Base-by-base conservation (phyloP, 257 asterid genomes). In the Fraxinus pennsylvanica region DNA sequence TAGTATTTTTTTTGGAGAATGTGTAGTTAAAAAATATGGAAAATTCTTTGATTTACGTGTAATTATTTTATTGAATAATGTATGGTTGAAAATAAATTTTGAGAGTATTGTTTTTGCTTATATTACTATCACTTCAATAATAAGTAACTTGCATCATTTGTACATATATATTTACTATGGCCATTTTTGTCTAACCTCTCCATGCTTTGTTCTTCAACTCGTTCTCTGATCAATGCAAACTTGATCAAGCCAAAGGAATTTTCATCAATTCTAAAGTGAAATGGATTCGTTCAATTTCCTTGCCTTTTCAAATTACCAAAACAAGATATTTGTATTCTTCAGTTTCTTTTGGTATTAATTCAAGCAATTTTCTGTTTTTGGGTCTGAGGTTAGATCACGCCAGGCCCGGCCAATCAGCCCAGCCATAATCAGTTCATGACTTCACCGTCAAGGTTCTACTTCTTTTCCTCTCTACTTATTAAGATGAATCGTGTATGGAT, bases 351-450 rank as follows among this genome's bases (percentile, higher is more conserved):
- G 32, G 33, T 30, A 30, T 30, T 2, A 35, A 39, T 74, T 71
- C 79, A 29, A 76, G 74, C 15, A 81, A 77, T 36, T 32, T 71
- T 74, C 13, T 68, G 67, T 30, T 78, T 68, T 68, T 50, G 50
- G 33, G 83, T 63, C 81, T 80, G 17, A 79, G 85, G 78, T 80
- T 74, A 39, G 82, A 63, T 78, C 85, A 70, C 35, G 76, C 81
- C 1, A 94, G 92, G 98, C 97, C 97, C 47, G 82, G 87, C 41
- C 93, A 85, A 72, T 89, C 97, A 19, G 65, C 78, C 63, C 84
- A 82, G 76, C 92, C 92, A 68, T 81, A 85, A 61, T 90, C 97
- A 14, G 84, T 92, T 35, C 86, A 85, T 80, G 97, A 89, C 41
- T 87, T 92, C 89, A 86, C 85, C 22, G 89, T 89, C 33, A 90